Evolutionary conservation across 208 protist species (phyloP).

Genomic region (Acanthamoeba sp.): DNA sequence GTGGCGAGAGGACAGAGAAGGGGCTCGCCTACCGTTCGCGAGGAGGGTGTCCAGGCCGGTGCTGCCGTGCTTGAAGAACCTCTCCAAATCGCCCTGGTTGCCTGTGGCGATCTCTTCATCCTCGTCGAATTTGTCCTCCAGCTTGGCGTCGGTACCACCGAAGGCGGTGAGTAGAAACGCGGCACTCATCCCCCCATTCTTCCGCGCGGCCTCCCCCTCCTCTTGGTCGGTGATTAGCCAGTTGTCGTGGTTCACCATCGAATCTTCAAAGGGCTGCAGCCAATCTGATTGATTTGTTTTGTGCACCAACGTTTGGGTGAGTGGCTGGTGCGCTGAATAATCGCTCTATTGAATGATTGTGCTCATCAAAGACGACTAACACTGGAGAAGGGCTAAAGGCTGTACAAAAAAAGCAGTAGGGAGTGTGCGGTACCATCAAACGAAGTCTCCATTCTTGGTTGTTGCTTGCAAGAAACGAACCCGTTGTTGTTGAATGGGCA

Average conservation of each 20-base stretch:
- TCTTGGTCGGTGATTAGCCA: conserved; percentile 8
- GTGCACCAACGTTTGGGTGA: too few relatives aligned
- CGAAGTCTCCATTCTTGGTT: neutral
- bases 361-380: too few relatives aligned
- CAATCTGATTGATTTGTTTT: neutral
- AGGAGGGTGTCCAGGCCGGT: conserved; percentile 5
- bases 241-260: neutral
- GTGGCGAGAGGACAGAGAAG: neutral
- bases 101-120: conserved; percentile 10
- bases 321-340: neutral
- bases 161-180: conserved; percentile 1
- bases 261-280: conserved; percentile 21
- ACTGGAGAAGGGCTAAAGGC: too few relatives aligned
- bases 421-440: neutral
- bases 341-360: too few relatives aligned
- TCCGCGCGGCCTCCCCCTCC: neutral
- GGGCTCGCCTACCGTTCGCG: neutral
- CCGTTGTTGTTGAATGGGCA: too few relatives aligned
- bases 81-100: neutral
- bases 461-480: neutral
- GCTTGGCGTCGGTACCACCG: neutral
- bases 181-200: neutral
- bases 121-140: neutral
- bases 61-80: conserved; percentile 26
- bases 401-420: too few relatives aligned